Evolutionary conservation across 2,329 filamentous ascomycete species (phyloP), one percentile per base, ranked within the genome.

Genomic region (Akanthomyces uredinophilus): DNA sequence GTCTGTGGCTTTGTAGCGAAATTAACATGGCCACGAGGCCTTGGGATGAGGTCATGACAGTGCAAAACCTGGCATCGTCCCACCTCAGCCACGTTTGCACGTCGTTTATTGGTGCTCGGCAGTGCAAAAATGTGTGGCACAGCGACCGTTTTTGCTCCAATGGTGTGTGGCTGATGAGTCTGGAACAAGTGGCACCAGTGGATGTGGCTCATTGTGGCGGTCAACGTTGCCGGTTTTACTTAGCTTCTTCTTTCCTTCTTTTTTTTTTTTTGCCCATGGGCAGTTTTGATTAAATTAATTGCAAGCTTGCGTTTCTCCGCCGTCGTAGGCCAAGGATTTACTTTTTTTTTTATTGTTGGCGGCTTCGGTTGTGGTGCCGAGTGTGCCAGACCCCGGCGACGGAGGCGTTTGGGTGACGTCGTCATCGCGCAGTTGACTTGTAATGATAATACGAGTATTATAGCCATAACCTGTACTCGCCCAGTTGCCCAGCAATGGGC

Each of bases 21-120:
- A 37, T 62, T n/a, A n/a, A 27, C 53, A 41, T 61, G 60, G 52
- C 60, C 60, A 62, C 60, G 60, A 20, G 60, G 60, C 60, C 44
- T 37, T 35, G 51, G 37, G n/a, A 57, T 62, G 60, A 62, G 60
- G 60, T 62, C 60, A 62, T 56, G 52, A 56, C 52, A 53, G 47
- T 13, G 13, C 16, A n/a, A 52, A 62, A 5, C 41, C 20, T 22
- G 24, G 43, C 14, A 8, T 37, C 32, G 60, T 55, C 37, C 44
- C 52, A 43, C 44, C 46, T 29, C 35, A 62, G 60, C 60, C 60
- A 57, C 53, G 55, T 3, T 27, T 51, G 55, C 32, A 11, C 32
- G 32, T 8, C 32, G 7, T 35, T 54, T 8, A 44, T 29, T 43
- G 35, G 59, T 39, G 37, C 37, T 39, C 13, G 37, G 37, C 57